Evolutionary conservation across 306 rosid species (phyloP).

Genomic region (Medicago lupulina): DNA sequence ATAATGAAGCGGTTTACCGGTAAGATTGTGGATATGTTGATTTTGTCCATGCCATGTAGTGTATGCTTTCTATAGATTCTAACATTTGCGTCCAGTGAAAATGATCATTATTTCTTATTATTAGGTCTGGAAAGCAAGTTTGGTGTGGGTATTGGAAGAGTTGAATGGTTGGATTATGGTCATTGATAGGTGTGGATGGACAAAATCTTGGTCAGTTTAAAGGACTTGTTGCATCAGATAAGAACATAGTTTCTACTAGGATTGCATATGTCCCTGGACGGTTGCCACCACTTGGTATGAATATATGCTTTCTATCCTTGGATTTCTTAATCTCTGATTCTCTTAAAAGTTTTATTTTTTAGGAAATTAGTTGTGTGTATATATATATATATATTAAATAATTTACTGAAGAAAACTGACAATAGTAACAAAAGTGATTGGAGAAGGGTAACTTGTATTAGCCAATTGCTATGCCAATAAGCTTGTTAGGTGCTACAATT

Average conservation of each 20-base stretch:
- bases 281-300: slow-evolving; percentile 78
- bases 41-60: too few relatives aligned
- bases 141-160: slow-evolving; percentile 63
- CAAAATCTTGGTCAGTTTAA: slow-evolving; percentile 78
- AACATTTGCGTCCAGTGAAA: neutral
- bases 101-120: slow-evolving; percentile 2
- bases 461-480: neutral
- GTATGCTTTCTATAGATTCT: too few relatives aligned
- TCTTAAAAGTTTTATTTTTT: neutral
- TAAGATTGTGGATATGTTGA: too few relatives aligned
- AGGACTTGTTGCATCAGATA: slow-evolving; percentile 88
- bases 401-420: neutral
- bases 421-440: too few relatives aligned
- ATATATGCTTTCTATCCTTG: slow-evolving; percentile 44
- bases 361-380: slow-evolving; percentile 9
- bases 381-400: slow-evolving; percentile 19
- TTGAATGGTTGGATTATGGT: slow-evolving; percentile 87
- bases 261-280: slow-evolving; percentile 65
- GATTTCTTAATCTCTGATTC: neutral
- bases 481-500: neutral
- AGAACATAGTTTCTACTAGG: slow-evolving; percentile 75
- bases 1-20: too few relatives aligned
- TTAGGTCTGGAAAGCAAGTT: slow-evolving; percentile 88
- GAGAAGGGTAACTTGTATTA: slow-evolving; percentile 1
- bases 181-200: slow-evolving; percentile 68